Evolutionary conservation across 1,139 yeast genomes (phyloP).

Genomic region (Scheffersomyces titani): DNA sequence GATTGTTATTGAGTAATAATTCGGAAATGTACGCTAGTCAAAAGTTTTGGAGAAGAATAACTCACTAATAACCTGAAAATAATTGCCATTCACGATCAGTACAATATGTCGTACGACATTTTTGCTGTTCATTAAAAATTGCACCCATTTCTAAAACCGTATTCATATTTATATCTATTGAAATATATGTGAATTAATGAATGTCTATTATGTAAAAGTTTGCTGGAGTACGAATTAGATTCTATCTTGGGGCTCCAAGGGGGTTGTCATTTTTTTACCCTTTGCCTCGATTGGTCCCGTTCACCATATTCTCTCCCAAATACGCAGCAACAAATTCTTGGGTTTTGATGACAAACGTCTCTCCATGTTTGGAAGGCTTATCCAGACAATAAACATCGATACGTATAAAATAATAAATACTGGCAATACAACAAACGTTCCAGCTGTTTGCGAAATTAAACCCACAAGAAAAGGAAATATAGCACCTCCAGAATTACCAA

Average conservation of each 20-base stretch:
- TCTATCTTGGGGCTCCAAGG: too few species aligned
- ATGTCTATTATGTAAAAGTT: too few species aligned
- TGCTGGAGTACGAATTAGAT: too few species aligned
- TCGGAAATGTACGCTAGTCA: not conserved
- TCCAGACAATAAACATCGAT: constrained; percentile 44
- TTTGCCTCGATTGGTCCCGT: not conserved
- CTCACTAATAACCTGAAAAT: not conserved
- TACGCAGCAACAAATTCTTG: not conserved
- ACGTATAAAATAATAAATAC: constrained; percentile 41
- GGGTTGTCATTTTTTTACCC: not conserved
- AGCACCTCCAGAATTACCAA: constrained; percentile 65
- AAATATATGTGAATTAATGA: not conserved
- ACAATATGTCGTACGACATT: not conserved
- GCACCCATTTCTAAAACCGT: not conserved
- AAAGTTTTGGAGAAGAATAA: not conserved
- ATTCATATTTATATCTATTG: not conserved
- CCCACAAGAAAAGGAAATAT: constrained; percentile 61
- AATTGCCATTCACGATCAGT: not conserved
- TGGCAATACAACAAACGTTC: constrained; percentile 57
- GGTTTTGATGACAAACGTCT: constrained; percentile 3
- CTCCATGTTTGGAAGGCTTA: constrained; percentile 40
- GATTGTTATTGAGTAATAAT: not conserved
- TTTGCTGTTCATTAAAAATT: not conserved
- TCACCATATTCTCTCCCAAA: constrained; percentile 16
- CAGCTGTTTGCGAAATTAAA: constrained; percentile 46